These are phyloP conservation scores for Phytomonas francai DNA, from an alignment of 208 protist genomes.

Conservation along the genomic window DNA sequence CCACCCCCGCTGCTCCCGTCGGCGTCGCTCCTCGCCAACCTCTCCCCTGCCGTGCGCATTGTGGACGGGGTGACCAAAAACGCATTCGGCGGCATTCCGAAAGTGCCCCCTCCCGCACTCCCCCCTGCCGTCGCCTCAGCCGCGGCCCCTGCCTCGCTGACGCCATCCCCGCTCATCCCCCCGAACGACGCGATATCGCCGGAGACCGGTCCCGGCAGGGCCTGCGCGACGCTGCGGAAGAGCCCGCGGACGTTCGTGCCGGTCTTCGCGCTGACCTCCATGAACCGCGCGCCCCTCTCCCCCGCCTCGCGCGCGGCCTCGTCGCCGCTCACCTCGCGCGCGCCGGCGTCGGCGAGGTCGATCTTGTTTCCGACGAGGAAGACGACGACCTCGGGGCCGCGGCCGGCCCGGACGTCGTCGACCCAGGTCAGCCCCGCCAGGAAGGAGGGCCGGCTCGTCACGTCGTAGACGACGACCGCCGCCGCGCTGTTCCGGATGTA, in stretches of 20 bases:
- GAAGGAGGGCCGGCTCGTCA: slow-evolving; percentile 93
- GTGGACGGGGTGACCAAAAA: too few species aligned
- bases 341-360: slow-evolving; percentile 69
- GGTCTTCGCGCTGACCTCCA: slow-evolving; percentile 92
- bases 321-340: slow-evolving; percentile 72
- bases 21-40: too few species aligned
- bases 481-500: slow-evolving; percentile 96
- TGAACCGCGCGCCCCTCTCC: slow-evolving; percentile 91
- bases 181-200: neutral
- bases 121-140: neutral
- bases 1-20: too few species aligned
- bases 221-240: slow-evolving; percentile 62
- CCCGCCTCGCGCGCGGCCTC: slow-evolving; percentile 63
- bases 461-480: slow-evolving; percentile 97
- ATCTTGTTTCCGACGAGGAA: slow-evolving; percentile 97
- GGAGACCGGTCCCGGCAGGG: slow-evolving; percentile 24
- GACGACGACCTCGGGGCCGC: slow-evolving; percentile 92
- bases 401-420: slow-evolving; percentile 95
- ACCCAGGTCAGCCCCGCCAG: slow-evolving; percentile 94
- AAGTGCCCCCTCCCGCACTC: too few species aligned
- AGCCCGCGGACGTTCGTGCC: slow-evolving; percentile 71
- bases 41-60: too few species aligned
- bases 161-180: neutral
- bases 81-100: too few species aligned
- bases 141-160: neutral